Base-by-base conservation (phyloP, 164 flowering plant species). In the Piper longum region DNA sequence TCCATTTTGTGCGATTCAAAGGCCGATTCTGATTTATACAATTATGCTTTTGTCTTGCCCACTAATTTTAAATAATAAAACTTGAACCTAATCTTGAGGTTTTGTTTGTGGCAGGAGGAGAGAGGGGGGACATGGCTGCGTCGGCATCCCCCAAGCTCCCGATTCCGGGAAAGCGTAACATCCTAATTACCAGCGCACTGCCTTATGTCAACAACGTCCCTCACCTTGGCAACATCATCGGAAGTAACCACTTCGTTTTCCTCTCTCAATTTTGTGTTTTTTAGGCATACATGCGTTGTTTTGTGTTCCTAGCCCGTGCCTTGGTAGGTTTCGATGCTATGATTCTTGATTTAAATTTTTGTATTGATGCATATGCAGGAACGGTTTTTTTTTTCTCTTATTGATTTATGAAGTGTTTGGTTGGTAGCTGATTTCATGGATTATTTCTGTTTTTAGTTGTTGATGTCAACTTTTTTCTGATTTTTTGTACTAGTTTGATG, bases 151-250 rank as follows among this genome's bases (percentile, higher is more conserved):
- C 39, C 26, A 67, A 62, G 43, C 18, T 67, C 57, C 70, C 70
- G n/a, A 55, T 67, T 13, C 55, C 55, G 4, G 70, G 70, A 45
- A 41, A 36, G 14, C 55, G 70, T 12, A 67, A 67, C 56, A 56
- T 67, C 16, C 18, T 67, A 55, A 67, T 67, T 16, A 67, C 70
- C 42, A 67, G 70, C 61, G 70, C 70, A 61, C 45, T 67, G 40
- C 70, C 70, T 4, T 67, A 67, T 19, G 70, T 67, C 39, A 67
- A 67, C 61, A 67, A 67, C 55, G 65, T 67, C 5, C 70, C 70
- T 13, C 70, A 67, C 44, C 70, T 67, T 41, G 70, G 70, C 41
- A 67, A 67, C 60, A 67, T 67, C 60, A 67, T 67, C 7, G 70
- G 70, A 8, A 56, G 70, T 67, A 62, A 43, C 11, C 4, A 16